phyloP scores from a whole-genome alignment of 768 basidiomycete genomes.

The Hericium rajendrae region DNA sequence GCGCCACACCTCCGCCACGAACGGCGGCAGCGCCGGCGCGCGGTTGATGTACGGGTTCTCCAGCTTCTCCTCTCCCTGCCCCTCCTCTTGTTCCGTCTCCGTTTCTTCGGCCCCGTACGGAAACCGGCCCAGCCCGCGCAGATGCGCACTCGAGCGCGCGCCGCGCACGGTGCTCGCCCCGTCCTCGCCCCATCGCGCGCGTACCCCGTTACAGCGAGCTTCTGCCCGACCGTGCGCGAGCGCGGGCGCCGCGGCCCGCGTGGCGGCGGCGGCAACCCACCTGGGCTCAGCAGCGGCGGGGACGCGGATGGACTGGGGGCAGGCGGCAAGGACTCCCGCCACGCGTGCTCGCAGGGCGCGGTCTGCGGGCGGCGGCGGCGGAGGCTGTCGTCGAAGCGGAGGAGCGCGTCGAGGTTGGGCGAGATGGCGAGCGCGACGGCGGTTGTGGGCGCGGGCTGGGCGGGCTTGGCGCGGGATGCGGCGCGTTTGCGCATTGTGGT shows the following conservation, averaged over 20 bases:
- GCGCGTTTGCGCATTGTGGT: neutral
- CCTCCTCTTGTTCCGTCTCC: neutral
- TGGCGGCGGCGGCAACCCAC: neutral
- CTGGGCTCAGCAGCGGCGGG: neutral
- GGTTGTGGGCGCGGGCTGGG: neutral
- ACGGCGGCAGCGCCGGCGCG: slow-evolving; percentile 19
- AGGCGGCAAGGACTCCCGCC: too few relatives aligned
- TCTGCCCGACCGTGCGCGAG: neutral
- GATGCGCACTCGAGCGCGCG: neutral
- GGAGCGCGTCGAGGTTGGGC: slow-evolving; percentile 16
- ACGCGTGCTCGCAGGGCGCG: neutral
- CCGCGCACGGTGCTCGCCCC: neutral
- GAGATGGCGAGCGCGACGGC: slow-evolving; percentile 12
- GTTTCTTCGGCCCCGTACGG: too few relatives aligned
- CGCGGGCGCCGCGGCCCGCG: neutral
- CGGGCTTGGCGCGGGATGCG: neutral
- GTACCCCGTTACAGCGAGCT: neutral
- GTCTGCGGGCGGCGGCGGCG: neutral
- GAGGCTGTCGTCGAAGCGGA: slow-evolving; percentile 16
- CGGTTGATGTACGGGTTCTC: slow-evolving; percentile 30
- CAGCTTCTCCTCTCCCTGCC: neutral
- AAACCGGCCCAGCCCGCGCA: neutral
- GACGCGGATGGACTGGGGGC: too few relatives aligned
- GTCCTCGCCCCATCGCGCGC: neutral
- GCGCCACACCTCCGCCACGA: slow-evolving; percentile 2